phyloP scores from a whole-genome alignment of 176 grass and related monocot species.

The Lolium rigidum region DNA sequence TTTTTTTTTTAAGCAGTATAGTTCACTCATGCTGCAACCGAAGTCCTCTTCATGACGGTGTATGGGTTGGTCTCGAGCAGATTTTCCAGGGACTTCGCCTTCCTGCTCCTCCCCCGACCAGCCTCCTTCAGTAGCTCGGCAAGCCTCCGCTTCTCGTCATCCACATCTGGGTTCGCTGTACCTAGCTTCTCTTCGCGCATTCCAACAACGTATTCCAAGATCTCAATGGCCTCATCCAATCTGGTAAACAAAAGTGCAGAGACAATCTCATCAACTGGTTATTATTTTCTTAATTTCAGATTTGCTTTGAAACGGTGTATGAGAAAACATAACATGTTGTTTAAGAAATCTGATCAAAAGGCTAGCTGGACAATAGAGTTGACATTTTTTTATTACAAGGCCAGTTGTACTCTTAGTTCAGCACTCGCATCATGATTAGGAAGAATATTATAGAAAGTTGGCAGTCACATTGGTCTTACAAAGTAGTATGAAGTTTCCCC shows the following conservation, averaged over 20 bases:
- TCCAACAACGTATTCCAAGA: conserved; percentile 85
- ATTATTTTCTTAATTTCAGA: background rate
- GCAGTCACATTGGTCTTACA: conserved; percentile 45
- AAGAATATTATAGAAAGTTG: conserved; percentile 48
- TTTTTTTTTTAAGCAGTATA: background rate
- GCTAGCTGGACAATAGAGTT: conserved; percentile 35
- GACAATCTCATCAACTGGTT: background rate
- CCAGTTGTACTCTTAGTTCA: conserved; percentile 38
- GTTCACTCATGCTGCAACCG: conserved; percentile 49
- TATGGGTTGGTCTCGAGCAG: conserved; percentile 80
- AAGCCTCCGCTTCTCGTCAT: conserved; percentile 91
- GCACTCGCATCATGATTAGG: conserved; percentile 35
- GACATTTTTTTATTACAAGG: conserved; percentile 34
- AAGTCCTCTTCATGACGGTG: conserved; percentile 48
- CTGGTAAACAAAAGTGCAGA: conserved; percentile 54
- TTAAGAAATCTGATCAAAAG: conserved; percentile 27
- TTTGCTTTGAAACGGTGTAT: background rate
- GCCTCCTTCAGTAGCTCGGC: conserved; percentile 86
- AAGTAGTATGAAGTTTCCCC: conserved; percentile 69
- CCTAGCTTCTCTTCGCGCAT: conserved; percentile 96
- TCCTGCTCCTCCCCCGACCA: conserved; percentile 86
- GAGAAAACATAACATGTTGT: background rate
- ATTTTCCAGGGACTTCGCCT: conserved; percentile 76
- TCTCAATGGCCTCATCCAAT: conserved; percentile 89
- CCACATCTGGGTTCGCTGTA: conserved; percentile 92